phyloP scores from a whole-genome alignment of 495 filamentous ascomycete genomes.

The Penicillium alfredii region DNA sequence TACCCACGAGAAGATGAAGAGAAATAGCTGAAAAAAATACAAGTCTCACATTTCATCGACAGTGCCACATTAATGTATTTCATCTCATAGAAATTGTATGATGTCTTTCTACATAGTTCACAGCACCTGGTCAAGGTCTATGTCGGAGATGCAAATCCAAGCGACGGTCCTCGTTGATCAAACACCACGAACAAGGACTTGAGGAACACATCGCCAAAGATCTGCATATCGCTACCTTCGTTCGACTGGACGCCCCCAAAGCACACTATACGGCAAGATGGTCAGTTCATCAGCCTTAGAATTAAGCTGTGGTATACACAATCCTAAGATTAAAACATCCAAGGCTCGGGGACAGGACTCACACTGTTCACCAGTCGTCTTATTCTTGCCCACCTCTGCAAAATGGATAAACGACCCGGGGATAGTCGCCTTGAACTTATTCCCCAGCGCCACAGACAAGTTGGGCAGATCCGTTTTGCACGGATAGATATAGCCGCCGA shows the following conservation, averaged over 20 bases:
- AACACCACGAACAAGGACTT: slow-evolving; percentile 77
- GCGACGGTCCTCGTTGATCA: slow-evolving; percentile 48
- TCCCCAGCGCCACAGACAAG: slow-evolving; percentile 60
- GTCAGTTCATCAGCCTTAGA: too few species aligned
- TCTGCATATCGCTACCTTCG: slow-evolving; percentile 51
- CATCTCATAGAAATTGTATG: too few species aligned
- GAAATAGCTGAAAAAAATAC: slow-evolving; percentile 11
- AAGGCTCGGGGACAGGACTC: too few species aligned
- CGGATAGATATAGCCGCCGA: slow-evolving; percentile 61
- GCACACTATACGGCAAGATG: slow-evolving; percentile 45
- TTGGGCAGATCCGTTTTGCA: slow-evolving; percentile 58
- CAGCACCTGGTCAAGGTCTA: slow-evolving; percentile 1
- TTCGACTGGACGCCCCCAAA: slow-evolving; percentile 68
- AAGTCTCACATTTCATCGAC: slow-evolving; percentile 1
- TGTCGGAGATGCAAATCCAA: slow-evolving; percentile 29
- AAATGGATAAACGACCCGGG: slow-evolving; percentile 65
- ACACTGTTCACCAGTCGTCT: slow-evolving; percentile 34
- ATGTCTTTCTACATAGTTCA: too few species aligned
- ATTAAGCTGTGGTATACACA: too few species aligned
- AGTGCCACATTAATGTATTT: too few species aligned
- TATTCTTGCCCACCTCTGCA: slow-evolving; percentile 45
- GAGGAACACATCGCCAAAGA: slow-evolving; percentile 76
- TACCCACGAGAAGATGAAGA: slow-evolving; percentile 29
- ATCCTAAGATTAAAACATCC: too few species aligned
- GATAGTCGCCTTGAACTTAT: slow-evolving; percentile 52